Percentiles rank a stretch among this genome's conserved stretches.
These are phyloP conservation scores for Pyrrhoderma lamaoense DNA, from an alignment of 1,284 basidiomycete species.

Conservation along the genomic window DNA sequence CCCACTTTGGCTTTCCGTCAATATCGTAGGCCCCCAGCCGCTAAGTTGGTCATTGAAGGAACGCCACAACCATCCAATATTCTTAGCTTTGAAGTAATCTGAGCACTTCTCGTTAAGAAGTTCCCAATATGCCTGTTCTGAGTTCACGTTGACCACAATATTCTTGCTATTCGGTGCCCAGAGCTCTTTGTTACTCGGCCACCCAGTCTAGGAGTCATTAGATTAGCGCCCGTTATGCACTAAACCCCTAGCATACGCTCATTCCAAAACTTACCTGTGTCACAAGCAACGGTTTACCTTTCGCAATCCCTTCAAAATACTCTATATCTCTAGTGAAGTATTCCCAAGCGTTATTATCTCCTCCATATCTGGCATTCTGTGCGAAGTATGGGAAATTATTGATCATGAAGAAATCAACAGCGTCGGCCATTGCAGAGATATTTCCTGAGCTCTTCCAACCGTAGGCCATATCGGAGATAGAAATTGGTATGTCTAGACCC, in stretches of 20 bases:
- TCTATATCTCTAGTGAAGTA: slow-evolving; percentile 10
- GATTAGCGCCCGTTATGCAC: no score
- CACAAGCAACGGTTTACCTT: slow-evolving; percentile 16
- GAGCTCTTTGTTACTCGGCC: slow-evolving; percentile 19
- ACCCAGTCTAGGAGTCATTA: slow-evolving; percentile 21
- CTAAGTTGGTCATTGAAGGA: slow-evolving; percentile 11
- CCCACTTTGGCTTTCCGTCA: slow-evolving; percentile 13
- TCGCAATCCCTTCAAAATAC: slow-evolving; percentile 11
- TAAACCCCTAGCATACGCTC: no score
- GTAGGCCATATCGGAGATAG: slow-evolving; percentile 16
- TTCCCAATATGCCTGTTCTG: slow-evolving; percentile 19
- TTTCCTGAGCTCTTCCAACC: slow-evolving; percentile 14
- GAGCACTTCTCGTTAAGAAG: slow-evolving; percentile 18
- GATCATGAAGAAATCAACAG: slow-evolving; percentile 18
- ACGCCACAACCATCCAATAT: slow-evolving; percentile 18
- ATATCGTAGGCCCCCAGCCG: slow-evolving; percentile 9
- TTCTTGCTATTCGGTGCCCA: slow-evolving; percentile 17
- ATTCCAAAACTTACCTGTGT: slow-evolving; percentile 13
- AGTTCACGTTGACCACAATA: slow-evolving; percentile 15
- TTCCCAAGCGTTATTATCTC: slow-evolving; percentile 9
- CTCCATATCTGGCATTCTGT: slow-evolving; percentile 8
- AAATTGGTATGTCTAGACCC: slow-evolving; percentile 15
- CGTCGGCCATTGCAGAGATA: slow-evolving; percentile 1
- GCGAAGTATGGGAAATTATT: slow-evolving; percentile 17
- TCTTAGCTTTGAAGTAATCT: slow-evolving; percentile 16